Evolutionary conservation across 148 eudicot genomes (phyloP), one percentile per base, ranked within the genome.

Genomic region (Pharnaceum exiguum): DNA sequence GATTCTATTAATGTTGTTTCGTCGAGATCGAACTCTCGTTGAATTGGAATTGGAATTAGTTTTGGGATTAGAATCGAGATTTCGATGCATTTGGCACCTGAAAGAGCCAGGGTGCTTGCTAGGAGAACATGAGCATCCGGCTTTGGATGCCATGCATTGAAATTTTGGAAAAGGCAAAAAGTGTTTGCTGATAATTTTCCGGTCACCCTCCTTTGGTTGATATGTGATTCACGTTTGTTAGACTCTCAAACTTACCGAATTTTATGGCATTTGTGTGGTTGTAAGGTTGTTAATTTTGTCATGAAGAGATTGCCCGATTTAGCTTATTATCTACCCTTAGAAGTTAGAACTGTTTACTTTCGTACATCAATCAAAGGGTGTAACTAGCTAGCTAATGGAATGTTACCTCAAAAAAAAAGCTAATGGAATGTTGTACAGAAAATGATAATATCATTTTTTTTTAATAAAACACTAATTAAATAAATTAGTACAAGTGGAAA

Each of bases 91-190:
- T 33, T 44, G 72, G 27, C 72, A 68, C 29, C 66, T 25, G 40
- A 68, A 68, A 21, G 72, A 60, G n/a, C 72, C 72, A 1, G 72
- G 71, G 55, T 68, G 72, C 55, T 45, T 68, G 42, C 66, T 68
- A n/a, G 66, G 72, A 38, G 72, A 68, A 30, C 72, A 68, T 60
- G 48, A 54, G 56, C 67, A 61, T 61, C 67, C 66, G 39, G 40
- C 26, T 52, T 60, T 68, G 60, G 71, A 67, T 67, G 71, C 71
- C 71, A 67, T 67, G 65, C 59, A 39, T 23, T 16, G 39, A 40
- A 50, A 51, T 58, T 50, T 50, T 23, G 31, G 44, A 29, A 30
- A 4, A n/a, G 5, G 3, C 55, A 36, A 38, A 17, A 32, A 4
- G 15, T 3, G 18, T 37, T 47, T 23, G 28, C 19, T 32, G 42